Evolutionary conservation across 768 basidiomycete genomes (phyloP), one percentile per base, ranked within the genome.

Genomic region (Mycena chlorophos): DNA sequence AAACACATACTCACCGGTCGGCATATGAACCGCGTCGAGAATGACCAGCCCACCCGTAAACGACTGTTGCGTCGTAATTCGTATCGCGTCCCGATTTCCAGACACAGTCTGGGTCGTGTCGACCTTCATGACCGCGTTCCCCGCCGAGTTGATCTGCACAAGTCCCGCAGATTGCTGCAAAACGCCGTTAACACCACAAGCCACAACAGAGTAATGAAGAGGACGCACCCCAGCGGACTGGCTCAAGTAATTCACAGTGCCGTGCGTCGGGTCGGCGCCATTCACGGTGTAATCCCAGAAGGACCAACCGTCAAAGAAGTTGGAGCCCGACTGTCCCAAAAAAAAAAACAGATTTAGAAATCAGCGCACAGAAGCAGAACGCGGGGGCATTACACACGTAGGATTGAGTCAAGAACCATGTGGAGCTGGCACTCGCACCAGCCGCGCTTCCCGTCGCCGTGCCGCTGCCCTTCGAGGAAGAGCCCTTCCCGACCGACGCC

Each of bases 111-210:
- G 78, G 4, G 92, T 95, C 5, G 90, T 94, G 66, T 96, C 92
- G 23, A 96, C 86, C 29, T 83, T 76, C 93, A 98, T 95, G 53
- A 97, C 71, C 17, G 88, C 91, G 71, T 92, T 82, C 20, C 91
- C 90, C 10, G 77, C 78, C 22, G 65, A 58, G 65, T 91, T 94
- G 64, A 94, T 77, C 14, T 81, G 75, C 27, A 86, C 66, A 27
- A 98, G 78, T 46, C 82, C 82, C 56, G 75, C 82, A 5, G 75
- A 72, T 67, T 76, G 71, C 85, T 87, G 53, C 5, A n/a, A 42
- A 29, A 45, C 47, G 52, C 43, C 42, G 39, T 56, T 30, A 43
- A 28, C 16, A 31, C 40, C 56, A 14, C 40, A 60, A 62, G n/a
- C 20, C 26, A 23, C 5, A 26, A 38, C 29, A n/a, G 3, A 27